phyloP scores from a whole-genome alignment of 768 basidiomycete genomes.

The Lactarius deliciosus region DNA sequence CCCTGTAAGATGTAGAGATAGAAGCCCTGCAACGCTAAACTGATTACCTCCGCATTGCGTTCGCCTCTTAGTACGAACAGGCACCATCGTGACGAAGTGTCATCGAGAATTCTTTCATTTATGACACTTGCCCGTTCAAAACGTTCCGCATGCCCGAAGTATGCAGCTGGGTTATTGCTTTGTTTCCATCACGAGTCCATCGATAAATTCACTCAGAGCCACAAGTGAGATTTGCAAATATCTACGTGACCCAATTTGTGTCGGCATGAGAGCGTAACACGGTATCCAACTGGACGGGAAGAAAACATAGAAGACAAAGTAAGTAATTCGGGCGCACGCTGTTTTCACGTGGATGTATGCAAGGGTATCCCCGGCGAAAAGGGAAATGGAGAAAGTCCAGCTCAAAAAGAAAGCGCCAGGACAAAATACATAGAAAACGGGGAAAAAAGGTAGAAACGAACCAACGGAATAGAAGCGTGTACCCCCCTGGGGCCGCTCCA shows the following conservation, averaged over 20 bases:
- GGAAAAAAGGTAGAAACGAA: background rate
- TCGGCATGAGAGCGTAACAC: background rate
- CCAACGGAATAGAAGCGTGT: background rate
- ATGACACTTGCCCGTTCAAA: background rate
- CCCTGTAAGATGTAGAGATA: constrained; percentile 25
- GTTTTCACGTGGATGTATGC: background rate
- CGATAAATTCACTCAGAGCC: background rate
- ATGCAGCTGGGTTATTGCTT: background rate
- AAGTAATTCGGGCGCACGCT: background rate
- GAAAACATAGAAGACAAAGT: background rate
- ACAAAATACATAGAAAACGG: background rate
- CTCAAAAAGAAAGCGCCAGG: background rate
- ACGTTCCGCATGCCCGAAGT: background rate
- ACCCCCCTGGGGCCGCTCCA: background rate
- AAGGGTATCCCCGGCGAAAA: background rate
- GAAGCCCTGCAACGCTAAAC: constrained; percentile 15
- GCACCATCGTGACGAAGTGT: too few species aligned
- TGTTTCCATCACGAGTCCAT: background rate
- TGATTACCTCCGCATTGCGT: constrained; percentile 6
- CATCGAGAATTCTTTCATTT: background rate
- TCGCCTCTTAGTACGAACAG: background rate
- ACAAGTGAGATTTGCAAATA: background rate
- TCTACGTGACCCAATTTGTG: background rate
- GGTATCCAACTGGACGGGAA: background rate
- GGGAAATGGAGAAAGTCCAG: background rate